Evolutionary conservation across 1,139 yeast genomes (phyloP), one percentile per base, ranked within the genome.

Genomic region (Kluyveromyces marxianus): DNA sequence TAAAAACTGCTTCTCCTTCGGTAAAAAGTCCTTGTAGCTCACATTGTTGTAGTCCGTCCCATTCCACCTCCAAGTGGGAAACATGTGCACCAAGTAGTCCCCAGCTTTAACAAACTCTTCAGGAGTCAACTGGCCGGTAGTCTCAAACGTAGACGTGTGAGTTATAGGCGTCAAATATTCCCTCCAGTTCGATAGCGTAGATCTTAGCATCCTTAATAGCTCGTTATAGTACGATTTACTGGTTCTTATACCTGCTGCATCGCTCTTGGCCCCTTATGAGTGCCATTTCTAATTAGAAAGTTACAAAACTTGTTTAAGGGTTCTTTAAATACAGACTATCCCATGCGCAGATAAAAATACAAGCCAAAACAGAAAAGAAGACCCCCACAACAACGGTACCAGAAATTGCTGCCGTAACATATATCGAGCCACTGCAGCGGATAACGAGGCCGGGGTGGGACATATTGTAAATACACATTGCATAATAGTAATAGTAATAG

Each of bases 31-130:
- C 54, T 85, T 77, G 36, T 44, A 45, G 31, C 49, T 49, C 3
- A 56, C 43, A 56, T 75, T 76, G 4, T 71, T 66, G 7, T 75
- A 70, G 25, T 94, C 83, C 7, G 88, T 81, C 3, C 81, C 69
- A 47, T 60, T 64, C 98, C 99, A 92, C 53, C 81, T 79, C 98
- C 99, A 92, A 0, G 97, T 94, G 2, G 98, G 97, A 65, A 94
- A 92, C 71, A 86, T 86, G 66, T 79, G 81, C 34, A 83, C 92
- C 50, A 92, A 69, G 62, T 86, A 89, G 59, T 90, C 96, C n/a
- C 97, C 97, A 4, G 97, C 96, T 46, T 70, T 72, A 7, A 88
- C 89, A 66, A 89, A 90, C 63, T 90, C 97, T 49, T 86, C 95
- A 2, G 97, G 97, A 1, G 96, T 84, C 46, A 92, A 82, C 63